These are phyloP conservation scores for Suhomyces choctaworum DNA, from an alignment of 1,139 yeast species.

Conservation along the genomic window DNA sequence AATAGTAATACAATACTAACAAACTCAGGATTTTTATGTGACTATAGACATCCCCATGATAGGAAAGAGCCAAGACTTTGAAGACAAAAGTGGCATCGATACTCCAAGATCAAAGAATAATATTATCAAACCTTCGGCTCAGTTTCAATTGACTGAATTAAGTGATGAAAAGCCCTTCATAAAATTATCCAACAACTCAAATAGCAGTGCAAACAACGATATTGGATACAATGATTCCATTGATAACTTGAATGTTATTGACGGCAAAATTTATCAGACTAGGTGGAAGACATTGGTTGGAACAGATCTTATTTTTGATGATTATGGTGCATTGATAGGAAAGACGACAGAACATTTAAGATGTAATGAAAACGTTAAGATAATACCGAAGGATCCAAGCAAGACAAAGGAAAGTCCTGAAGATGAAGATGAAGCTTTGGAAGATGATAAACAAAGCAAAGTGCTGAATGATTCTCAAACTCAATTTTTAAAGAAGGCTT, in stretches of 20 bases:
- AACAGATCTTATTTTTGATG: slow-evolving; percentile 69
- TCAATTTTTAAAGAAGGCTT: slow-evolving; percentile 31
- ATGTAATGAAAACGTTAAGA: slow-evolving; percentile 31
- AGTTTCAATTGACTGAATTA: slow-evolving; percentile 42
- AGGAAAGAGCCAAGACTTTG: slow-evolving; percentile 24
- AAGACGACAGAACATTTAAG: slow-evolving; percentile 42
- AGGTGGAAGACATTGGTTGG: slow-evolving; percentile 81
- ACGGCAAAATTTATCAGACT: slow-evolving; percentile 64
- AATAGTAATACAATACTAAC: slow-evolving; percentile 19
- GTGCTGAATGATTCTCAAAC: slow-evolving; percentile 22
- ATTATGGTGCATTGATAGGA: slow-evolving; percentile 54
- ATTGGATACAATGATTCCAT: slow-evolving; percentile 18
- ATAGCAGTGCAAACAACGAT: slow-evolving; percentile 3
- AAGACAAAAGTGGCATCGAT: slow-evolving; percentile 14
- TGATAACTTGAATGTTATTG: slow-evolving; percentile 35
- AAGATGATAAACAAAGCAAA: slow-evolving; percentile 15
- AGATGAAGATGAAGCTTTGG: slow-evolving; percentile 17
- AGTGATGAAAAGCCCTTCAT: slow-evolving; percentile 37
- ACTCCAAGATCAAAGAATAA: slow-evolving; percentile 18
- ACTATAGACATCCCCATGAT: slow-evolving; percentile 45
- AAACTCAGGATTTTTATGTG: slow-evolving; percentile 38
- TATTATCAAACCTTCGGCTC: slow-evolving; percentile 42
- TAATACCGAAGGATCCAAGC: slow-evolving; percentile 20
- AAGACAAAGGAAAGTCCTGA: slow-evolving; percentile 17
- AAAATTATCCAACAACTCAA: slow-evolving; percentile 38